phyloP scores from a whole-genome alignment of 352 stramenopile species.

The Plasmopara viticola region DNA sequence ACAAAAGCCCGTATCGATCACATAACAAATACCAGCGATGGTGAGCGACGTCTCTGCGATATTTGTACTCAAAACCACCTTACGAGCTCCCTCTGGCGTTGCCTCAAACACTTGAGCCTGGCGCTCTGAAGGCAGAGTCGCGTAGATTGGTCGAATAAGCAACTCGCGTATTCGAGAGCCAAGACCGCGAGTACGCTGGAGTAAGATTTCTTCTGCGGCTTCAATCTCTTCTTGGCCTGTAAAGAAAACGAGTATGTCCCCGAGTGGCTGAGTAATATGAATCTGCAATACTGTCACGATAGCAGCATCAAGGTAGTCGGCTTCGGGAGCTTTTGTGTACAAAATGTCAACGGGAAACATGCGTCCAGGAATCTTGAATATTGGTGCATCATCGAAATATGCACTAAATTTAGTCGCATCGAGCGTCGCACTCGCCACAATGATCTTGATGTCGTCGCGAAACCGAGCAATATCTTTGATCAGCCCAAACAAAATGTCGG shows the following conservation, averaged over 20 bases:
- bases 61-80: conserved; percentile 99
- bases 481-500: conserved; percentile 98
- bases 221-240: conserved; percentile 99
- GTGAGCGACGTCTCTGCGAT: conserved; percentile 99
- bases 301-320: conserved; percentile 98
- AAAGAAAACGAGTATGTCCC: conserved; percentile 99
- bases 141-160: conserved; percentile 98
- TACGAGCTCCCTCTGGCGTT: conserved; percentile 92
- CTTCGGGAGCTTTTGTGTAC: conserved; percentile 97
- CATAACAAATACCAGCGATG: conserved; percentile 99
- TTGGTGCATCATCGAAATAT: conserved; percentile 98
- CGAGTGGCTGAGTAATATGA: conserved; percentile 96
- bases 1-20: conserved; percentile 99
- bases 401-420: conserved; percentile 98
- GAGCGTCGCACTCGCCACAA: conserved; percentile 95
- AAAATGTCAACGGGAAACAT: conserved; percentile 96
- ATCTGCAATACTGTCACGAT: conserved; percentile 98
- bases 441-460: conserved; percentile 96
- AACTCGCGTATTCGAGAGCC: conserved; percentile 97
- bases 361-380: conserved; percentile 98
- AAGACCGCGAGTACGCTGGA: conserved; percentile 89
- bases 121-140: conserved; percentile 95
- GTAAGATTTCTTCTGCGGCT: conserved; percentile 93
- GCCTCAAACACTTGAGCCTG: conserved; percentile 99
- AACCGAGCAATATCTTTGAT: conserved; percentile 98